Percentiles rank a stretch among this genome's conserved stretches.
phyloP scores from a whole-genome alignment of 2,329 filamentous ascomycete species.

The Stagonosporopsis rhizophila region DNA sequence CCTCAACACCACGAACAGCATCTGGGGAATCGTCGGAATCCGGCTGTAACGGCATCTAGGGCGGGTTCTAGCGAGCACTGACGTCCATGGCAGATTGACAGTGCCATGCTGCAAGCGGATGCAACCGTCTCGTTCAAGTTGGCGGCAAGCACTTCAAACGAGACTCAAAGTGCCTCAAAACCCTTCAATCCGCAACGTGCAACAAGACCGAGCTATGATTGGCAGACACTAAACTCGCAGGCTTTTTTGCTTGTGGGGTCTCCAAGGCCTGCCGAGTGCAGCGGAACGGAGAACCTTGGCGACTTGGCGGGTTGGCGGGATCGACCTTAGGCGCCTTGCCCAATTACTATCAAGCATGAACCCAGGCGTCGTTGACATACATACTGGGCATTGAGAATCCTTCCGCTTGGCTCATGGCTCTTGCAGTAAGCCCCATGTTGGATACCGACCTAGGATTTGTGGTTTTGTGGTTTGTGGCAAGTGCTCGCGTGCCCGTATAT shows the following conservation, averaged over 20 bases:
- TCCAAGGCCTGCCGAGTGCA: slow-evolving; percentile 21
- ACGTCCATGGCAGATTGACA: slow-evolving; percentile 2
- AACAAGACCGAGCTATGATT: slow-evolving; percentile 8
- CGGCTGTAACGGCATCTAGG: slow-evolving; percentile 2
- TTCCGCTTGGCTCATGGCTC: slow-evolving; percentile 19
- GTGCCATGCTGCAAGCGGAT: not conserved
- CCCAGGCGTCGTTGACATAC: not conserved
- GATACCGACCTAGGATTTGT: not conserved
- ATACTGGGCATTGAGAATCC: slow-evolving; percentile 7
- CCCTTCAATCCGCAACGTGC: slow-evolving; percentile 18
- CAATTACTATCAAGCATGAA: slow-evolving; percentile 7
- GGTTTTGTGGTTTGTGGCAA: slow-evolving; percentile 24
- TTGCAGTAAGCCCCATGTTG: slow-evolving; percentile 1
- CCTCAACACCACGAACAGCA: not conserved
- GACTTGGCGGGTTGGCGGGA: slow-evolving; percentile 18
- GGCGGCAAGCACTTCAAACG: slow-evolving; percentile 2
- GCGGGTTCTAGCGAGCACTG: not conserved
- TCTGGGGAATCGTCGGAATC: not conserved
- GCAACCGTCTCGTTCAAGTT: not conserved
- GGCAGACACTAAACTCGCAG: slow-evolving; percentile 1
- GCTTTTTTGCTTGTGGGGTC: slow-evolving; percentile 16
- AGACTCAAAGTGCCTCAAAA: slow-evolving; percentile 14
- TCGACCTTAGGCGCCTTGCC: slow-evolving; percentile 3
- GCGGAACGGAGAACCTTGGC: slow-evolving; percentile 23
- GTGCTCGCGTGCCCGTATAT: slow-evolving; percentile 20